Base-by-base conservation (phyloP, 164 flowering plant species). In the Aristolochia contorta region DNA sequence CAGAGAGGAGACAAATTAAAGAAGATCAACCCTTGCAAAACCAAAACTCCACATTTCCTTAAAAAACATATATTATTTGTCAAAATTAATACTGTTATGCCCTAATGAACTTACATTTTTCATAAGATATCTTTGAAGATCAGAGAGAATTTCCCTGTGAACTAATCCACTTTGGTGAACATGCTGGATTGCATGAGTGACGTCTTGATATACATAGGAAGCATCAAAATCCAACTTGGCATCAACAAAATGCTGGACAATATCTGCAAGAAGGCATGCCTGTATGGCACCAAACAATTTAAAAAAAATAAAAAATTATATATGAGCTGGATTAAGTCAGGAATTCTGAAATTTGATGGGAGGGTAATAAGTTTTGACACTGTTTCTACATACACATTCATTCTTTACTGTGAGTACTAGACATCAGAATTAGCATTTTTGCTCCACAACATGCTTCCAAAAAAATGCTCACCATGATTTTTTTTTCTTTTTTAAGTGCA, bases 141-240 rank as follows among this genome's bases (percentile, higher is more conserved):
- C 79, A 59, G 84, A 65, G 61, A 92, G 85, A 77, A 92, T 86
- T 72, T 78, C 85, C 54, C 76, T 80, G 65, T 92, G 98, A 65
- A 75, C 91, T 74, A 86, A 63, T 49, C 98, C 98, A 80, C 94
- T 92, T 56, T 74, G 76, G 66, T 92, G 98, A 67, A 87, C 98
- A 78, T 92, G 81, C 72, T 86, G 91, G 73, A 89, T 89, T 63
- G 96, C 93, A 61, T 76, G 82, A 65, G 84, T 83, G 64, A 92
- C 96, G 76, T 92, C 98, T 72, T 89, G 76, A 72, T 92, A 92
- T 46, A 92, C 77, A 67, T 92, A 87, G 65, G 73, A 69, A 67
- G 97, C 73, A 80, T 92, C 97, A 80, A 92, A 92, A 48, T 92
- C 93, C 77, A 92, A 74, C 74, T 92, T 83, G 23, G 93, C 98